These are phyloP conservation scores for Halteria grandinella DNA, from an alignment of 73 alveolate genomes.

Conservation along the genomic window DNA sequence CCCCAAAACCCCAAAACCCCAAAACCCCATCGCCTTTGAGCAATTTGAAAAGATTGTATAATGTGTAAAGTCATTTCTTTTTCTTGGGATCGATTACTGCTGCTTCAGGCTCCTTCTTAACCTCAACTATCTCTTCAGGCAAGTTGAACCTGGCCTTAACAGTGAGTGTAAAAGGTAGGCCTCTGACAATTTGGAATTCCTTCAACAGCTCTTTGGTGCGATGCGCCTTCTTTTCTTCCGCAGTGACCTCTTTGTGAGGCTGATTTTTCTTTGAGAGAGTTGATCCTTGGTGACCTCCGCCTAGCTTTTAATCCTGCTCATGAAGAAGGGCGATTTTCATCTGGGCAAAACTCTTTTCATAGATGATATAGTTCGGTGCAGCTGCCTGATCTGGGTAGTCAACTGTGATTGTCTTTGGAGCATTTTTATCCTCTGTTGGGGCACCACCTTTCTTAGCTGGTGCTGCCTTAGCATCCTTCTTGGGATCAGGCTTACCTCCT, in stretches of 20 bases:
- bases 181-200: constrained; percentile 20
- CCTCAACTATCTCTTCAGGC: constrained; percentile 57
- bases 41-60: background rate
- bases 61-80: constrained; percentile 17
- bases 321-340: constrained; percentile 20
- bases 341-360: constrained; percentile 27
- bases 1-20: too few relatives aligned
- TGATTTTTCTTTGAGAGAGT: constrained; percentile 8
- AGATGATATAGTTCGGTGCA: background rate
- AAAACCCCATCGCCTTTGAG: too few relatives aligned
- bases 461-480: constrained; percentile 52
- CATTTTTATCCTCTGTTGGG: constrained; percentile 50
- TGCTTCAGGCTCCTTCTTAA: constrained; percentile 45
- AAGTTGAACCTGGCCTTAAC: constrained; percentile 29
- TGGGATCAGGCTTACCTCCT: constrained; percentile 47
- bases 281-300: too few relatives aligned
- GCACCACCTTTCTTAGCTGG: constrained; percentile 51
- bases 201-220: constrained; percentile 29
- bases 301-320: too few relatives aligned
- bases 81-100: constrained; percentile 55
- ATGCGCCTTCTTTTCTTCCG: constrained; percentile 47
- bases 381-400: constrained; percentile 46
- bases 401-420: constrained; percentile 29
- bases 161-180: background rate
- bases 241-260: constrained; percentile 28